Percentiles rank a stretch among this genome's conserved stretches.
phyloP scores from a whole-genome alignment of 2,329 filamentous ascomycete genomes.

The Xylaria sp. region DNA sequence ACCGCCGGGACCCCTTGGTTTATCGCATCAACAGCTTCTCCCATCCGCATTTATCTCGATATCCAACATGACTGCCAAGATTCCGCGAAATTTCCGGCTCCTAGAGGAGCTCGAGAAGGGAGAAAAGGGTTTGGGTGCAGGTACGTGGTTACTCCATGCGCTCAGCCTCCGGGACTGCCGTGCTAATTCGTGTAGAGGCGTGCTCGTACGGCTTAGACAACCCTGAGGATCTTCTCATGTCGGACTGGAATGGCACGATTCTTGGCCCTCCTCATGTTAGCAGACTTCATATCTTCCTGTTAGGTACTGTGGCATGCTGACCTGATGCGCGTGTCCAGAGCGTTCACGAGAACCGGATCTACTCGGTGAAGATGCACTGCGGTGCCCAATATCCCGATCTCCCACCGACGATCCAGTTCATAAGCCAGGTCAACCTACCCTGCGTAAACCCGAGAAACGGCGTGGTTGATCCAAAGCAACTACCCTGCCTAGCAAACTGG shows the following conservation, averaged over 20 bases:
- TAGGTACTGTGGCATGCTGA: neutral
- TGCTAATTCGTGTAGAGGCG: slow-evolving; percentile 66
- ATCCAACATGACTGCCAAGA: slow-evolving; percentile 61
- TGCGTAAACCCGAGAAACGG: slow-evolving; percentile 85
- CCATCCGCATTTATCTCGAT: neutral
- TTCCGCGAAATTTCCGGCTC: slow-evolving; percentile 94
- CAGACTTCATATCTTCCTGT: slow-evolving; percentile 26
- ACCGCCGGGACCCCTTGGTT: neutral
- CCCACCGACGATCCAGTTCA: slow-evolving; percentile 89
- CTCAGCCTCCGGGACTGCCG: neutral
- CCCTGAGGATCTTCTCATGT: slow-evolving; percentile 94
- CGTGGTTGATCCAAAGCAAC: slow-evolving; percentile 80
- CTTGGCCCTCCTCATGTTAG: slow-evolving; percentile 93
- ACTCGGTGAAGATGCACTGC: slow-evolving; percentile 97
- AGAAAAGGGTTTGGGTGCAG: slow-evolving; percentile 94
- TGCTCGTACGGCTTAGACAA: slow-evolving; percentile 97
- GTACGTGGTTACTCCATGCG: slow-evolving; percentile 50
- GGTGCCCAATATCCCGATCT: slow-evolving; percentile 86
- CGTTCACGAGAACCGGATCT: slow-evolving; percentile 98
- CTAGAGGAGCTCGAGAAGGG: slow-evolving; percentile 98
- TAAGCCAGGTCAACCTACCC: slow-evolving; percentile 94
- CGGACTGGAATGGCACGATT: slow-evolving; percentile 98
- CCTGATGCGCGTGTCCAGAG: slow-evolving; percentile 59
- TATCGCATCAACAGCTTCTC: neutral
- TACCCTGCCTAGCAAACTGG: slow-evolving; percentile 89